phyloP scores from a whole-genome alignment of 176 grass and related monocot genomes.

The Eragrostis curvula region DNA sequence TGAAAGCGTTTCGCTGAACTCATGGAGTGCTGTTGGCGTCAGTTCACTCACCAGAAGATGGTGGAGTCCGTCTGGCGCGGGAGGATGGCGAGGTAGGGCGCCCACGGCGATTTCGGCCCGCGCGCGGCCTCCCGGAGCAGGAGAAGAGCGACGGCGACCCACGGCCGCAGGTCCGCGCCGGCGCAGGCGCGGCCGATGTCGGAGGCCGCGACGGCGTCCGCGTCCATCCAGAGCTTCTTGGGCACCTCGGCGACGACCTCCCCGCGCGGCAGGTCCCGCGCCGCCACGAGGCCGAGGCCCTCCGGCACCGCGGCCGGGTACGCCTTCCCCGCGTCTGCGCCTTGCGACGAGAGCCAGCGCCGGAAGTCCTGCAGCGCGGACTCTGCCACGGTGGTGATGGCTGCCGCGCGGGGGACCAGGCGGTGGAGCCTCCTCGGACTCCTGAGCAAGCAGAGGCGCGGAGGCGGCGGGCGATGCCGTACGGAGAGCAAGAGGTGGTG shows the following conservation, averaged over 20 bases:
- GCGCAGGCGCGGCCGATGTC: constrained; percentile 62
- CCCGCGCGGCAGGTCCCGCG: constrained; percentile 59
- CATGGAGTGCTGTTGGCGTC: neutral
- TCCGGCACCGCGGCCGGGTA: constrained; percentile 63
- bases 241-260: constrained; percentile 85
- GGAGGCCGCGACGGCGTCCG: constrained; percentile 74
- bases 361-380: constrained; percentile 64
- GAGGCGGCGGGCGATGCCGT: neutral
- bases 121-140: constrained; percentile 67
- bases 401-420: constrained; percentile 29
- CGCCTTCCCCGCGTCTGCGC: constrained; percentile 49
- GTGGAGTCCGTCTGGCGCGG: constrained; percentile 78
- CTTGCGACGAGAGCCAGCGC: constrained; percentile 61
- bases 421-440: constrained; percentile 14
- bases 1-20: constrained; percentile 37
- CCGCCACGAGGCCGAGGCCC: constrained; percentile 81
- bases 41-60: constrained; percentile 80
- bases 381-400: neutral
- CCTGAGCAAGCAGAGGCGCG: constrained; percentile 22
- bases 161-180: constrained; percentile 56
- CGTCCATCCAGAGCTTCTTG: constrained; percentile 93
- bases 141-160: constrained; percentile 81
- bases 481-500: neutral
- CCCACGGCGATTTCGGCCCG: constrained; percentile 76
- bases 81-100: constrained; percentile 80